Evolutionary conservation across 2,329 filamentous ascomycete genomes (phyloP).

Genomic region (Fusarium pininemorale): DNA sequence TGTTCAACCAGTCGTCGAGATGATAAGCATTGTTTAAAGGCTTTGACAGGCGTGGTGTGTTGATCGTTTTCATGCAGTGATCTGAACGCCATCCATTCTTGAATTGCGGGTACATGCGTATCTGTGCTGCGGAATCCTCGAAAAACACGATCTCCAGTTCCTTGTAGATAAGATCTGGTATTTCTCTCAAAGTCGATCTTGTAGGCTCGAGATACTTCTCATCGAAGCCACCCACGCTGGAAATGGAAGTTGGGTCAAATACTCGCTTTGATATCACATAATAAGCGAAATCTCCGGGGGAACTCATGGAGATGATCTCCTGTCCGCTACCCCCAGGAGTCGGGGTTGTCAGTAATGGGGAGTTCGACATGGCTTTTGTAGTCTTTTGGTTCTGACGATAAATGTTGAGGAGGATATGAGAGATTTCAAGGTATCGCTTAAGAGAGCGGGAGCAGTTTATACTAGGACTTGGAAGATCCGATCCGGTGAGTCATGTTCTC

Average conservation of each 20-base stretch:
- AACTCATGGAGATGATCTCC: not conserved
- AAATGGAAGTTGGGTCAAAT: not conserved
- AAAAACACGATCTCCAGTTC: not conserved
- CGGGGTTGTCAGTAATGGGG: not conserved
- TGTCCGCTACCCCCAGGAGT: not conserved
- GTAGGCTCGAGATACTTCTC: not conserved
- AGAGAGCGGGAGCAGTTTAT: not conserved
- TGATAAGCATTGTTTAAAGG: too few species aligned
- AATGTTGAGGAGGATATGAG: not conserved
- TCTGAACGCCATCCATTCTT: not conserved
- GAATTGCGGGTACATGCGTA: not conserved
- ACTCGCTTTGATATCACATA: not conserved
- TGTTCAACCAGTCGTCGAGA: not conserved
- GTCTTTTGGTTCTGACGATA: not conserved
- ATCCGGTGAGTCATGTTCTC: not conserved
- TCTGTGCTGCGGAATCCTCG: not conserved
- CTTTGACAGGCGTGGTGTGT: not conserved
- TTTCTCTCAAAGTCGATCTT: fast-evolving
- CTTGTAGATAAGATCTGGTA: not conserved
- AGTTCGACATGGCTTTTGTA: not conserved
- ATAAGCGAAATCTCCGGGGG: not conserved
- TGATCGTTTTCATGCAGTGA: not conserved
- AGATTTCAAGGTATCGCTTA: not conserved
- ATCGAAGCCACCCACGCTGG: not conserved
- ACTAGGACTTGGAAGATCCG: not conserved